Conservation (phyloP, 371 early-diverging fungal genomes). For the Mucor indicus region DNA sequence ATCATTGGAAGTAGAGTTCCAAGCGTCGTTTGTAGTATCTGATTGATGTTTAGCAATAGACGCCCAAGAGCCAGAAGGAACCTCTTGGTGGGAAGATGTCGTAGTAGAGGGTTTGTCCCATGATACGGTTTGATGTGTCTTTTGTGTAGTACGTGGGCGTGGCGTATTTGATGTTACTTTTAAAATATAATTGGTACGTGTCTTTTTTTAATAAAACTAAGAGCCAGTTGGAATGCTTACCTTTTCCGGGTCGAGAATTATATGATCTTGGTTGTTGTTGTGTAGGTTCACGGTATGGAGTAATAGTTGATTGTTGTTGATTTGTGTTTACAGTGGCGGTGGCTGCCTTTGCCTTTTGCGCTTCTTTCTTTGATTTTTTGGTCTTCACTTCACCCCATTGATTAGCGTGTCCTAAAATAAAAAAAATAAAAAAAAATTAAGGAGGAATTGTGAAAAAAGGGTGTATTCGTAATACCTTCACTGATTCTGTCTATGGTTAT, state of each 20-base stretch:
- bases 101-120: conserved; percentile 20
- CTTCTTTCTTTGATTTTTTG: conserved; percentile 63
- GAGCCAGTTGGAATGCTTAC: no score
- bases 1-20: conserved; percentile 15
- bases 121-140: conserved; percentile 7
- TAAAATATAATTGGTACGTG: background rate
- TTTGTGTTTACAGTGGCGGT: conserved; percentile 20
- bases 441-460: no score
- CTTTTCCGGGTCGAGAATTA: conserved; percentile 29
- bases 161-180: no score
- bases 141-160: conserved; percentile 22
- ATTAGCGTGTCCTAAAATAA: conserved; percentile 81
- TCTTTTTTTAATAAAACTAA: background rate
- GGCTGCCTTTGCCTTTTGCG: conserved; percentile 42
- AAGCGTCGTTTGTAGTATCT: conserved; percentile 6
- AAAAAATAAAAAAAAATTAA: no score
- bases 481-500: conserved; percentile 77
- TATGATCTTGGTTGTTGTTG: conserved; percentile 22
- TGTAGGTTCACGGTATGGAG: conserved; percentile 16
- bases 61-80: conserved; percentile 37
- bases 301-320: conserved; percentile 20
- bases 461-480: conserved; percentile 77
- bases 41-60: conserved; percentile 31
- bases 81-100: conserved; percentile 8
- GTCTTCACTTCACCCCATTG: conserved; percentile 93